Evolutionary conservation across 345 rosid species (phyloP), one percentile per base, ranked within the genome.

Genomic region (Gossypium stocksii): DNA sequence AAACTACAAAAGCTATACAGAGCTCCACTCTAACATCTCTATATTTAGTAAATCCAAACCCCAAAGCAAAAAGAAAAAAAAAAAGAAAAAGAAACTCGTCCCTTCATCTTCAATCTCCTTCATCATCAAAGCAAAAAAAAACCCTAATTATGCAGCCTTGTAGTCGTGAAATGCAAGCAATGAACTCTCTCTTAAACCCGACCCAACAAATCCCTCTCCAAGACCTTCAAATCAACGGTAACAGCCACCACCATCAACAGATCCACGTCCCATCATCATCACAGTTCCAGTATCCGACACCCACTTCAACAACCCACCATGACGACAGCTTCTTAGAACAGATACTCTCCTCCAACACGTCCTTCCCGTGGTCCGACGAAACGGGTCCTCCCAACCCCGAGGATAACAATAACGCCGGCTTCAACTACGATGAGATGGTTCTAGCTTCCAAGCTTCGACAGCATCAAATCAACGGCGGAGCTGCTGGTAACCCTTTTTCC

Each of bases 291-390:
- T 9, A 83, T 77, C 83, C 87, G 23, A 14, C 83, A 7, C 78
- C 82, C 25, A 4, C 75, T 34, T 34, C 41, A 34, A 34, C 41
- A 34, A 34, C 7, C 41, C 41, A 34, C 25, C 84, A 79, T 22
- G 97, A 92, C 73, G 94, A 85, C 41, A 34, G 41, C 70, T 92
- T 94, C 78, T 89, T 92, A 14, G 93, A 89, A 27, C 95, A 92
- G 74, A 88, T 94, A 87, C 89, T 92, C 70, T 89, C 97, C 8
- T 62, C 89, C 66, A 88, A 95, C 10, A 62, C 89, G 63, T 12
- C 27, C 57, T 77, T 87, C 38, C 90, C 97, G 5, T 57, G 89
- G 87, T 22, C 83, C 19, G 89, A 85, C 80, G 77, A 2, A 14
- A 12, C 77, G 77, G 90, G 83, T 77, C 54, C 81, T 14, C 78